Conservation (phyloP, 192 early-diverging fungal genomes). For the Rhizophagus sp. region DNA sequence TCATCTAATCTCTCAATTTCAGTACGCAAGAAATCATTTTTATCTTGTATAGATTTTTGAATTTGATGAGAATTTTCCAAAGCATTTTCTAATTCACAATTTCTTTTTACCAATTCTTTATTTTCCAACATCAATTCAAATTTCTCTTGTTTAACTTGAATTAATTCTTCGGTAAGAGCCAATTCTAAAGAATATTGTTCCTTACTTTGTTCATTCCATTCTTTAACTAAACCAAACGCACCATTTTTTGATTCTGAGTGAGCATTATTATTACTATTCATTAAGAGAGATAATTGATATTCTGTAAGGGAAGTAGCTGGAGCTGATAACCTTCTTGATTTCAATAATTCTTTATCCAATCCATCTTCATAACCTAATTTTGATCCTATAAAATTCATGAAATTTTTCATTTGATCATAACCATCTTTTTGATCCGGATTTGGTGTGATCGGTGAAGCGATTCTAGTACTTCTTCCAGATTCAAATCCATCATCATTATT, state of each 20-base stretch:
- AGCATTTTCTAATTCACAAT: conserved; percentile 31
- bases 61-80: conserved; percentile 37
- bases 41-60: conserved; percentile 38
- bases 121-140: conserved; percentile 24
- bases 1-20: conserved; percentile 36
- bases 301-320: not conserved
- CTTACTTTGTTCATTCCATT: conserved; percentile 7
- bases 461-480: not conserved
- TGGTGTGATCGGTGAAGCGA: not conserved
- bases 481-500: not conserved
- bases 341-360: not conserved
- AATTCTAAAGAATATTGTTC: not conserved
- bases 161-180: conserved; percentile 38
- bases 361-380: not conserved
- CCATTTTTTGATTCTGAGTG: not conserved
- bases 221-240: not conserved
- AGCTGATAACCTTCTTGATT: not conserved
- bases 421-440: not conserved
- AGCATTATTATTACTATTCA: not conserved
- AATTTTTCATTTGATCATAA: not conserved
- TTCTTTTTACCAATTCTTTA: conserved; percentile 9
- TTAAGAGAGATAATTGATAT: not conserved
- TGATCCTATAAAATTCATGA: not conserved
- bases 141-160: conserved; percentile 41
- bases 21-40: conserved; percentile 29